These are phyloP conservation scores for Cicer cuneatum DNA, from an alignment of 306 rosid species.

Conservation along the genomic window DNA sequence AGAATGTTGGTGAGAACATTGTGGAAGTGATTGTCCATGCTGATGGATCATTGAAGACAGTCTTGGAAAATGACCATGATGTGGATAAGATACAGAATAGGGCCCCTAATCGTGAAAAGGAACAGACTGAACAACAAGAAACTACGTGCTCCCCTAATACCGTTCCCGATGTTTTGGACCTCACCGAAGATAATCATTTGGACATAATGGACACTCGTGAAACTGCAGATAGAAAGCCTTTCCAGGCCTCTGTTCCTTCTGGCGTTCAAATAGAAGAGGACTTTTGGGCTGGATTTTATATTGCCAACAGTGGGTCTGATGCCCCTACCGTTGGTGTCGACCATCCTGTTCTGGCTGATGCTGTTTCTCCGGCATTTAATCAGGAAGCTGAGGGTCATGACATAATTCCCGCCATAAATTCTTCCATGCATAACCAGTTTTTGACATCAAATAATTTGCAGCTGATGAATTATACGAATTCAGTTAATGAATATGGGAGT, in stretches of 20 bases:
- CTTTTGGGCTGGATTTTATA: constrained; percentile 53
- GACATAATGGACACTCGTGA: constrained; percentile 47
- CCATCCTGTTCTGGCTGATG: constrained; percentile 50
- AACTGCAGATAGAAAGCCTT: constrained; percentile 68
- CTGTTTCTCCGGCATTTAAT: constrained; percentile 54
- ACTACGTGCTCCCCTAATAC: constrained; percentile 36
- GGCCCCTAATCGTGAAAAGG: constrained; percentile 46
- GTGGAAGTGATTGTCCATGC: constrained; percentile 70
- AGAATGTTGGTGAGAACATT: constrained; percentile 73
- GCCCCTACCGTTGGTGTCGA: constrained; percentile 47
- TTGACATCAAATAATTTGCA: constrained; percentile 50
- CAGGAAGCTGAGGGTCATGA: constrained; percentile 57
- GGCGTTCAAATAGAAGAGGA: constrained; percentile 53
- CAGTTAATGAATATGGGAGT: constrained; percentile 63
- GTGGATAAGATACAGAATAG: constrained; percentile 48
- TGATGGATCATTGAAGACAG: constrained; percentile 90
- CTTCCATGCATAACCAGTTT: constrained; percentile 51
- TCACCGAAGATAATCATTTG: constrained; percentile 69
- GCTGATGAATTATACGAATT: constrained; percentile 41
- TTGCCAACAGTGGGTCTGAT: constrained; percentile 45
- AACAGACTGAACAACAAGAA: constrained; percentile 56
- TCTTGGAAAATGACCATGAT: constrained; percentile 54
- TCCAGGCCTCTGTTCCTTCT: constrained; percentile 30
- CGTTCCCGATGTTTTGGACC: constrained; percentile 61
- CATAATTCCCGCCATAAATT: constrained; percentile 31